Percentiles rank a stretch among this genome's conserved stretches.
These are phyloP conservation scores for Arabidopsis arenosa DNA, from an alignment of 345 rosid species.

Conservation along the genomic window DNA sequence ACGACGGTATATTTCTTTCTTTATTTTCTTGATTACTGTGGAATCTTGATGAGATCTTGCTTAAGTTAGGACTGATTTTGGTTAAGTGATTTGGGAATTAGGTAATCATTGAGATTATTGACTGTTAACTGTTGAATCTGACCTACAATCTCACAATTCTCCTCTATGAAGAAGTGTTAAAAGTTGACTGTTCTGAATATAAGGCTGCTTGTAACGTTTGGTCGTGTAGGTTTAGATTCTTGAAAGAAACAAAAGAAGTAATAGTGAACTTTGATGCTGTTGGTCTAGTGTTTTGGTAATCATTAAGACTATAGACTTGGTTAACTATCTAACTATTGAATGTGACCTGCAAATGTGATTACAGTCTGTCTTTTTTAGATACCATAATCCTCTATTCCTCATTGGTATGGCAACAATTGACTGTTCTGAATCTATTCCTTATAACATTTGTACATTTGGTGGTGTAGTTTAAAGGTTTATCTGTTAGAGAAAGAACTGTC, in stretches of 20 bases:
- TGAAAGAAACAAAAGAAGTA: conserved; percentile 15
- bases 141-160: not conserved
- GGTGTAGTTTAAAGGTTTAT: not conserved
- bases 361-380: no score
- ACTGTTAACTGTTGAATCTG: not conserved
- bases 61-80: not conserved
- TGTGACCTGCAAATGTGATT: no score
- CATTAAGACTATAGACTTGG: no score
- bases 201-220: no score
- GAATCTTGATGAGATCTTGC: no score
- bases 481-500: conserved; percentile 20
- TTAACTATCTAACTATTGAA: no score
- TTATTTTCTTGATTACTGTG: conserved; percentile 18
- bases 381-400: no score
- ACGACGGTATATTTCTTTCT: conserved; percentile 39
- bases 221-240: no score
- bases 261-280: no score
- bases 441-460: not conserved
- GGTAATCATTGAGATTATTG: conserved; percentile 16
- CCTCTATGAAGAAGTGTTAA: not conserved
- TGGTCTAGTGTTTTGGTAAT: no score
- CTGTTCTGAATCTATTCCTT: not conserved
- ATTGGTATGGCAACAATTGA: not conserved
- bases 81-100: conserved; percentile 5
- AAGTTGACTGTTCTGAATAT: not conserved